These are phyloP conservation scores for Lasiosphaeria hispida DNA, from an alignment of 495 filamentous ascomycete species.

Conservation along the genomic window DNA sequence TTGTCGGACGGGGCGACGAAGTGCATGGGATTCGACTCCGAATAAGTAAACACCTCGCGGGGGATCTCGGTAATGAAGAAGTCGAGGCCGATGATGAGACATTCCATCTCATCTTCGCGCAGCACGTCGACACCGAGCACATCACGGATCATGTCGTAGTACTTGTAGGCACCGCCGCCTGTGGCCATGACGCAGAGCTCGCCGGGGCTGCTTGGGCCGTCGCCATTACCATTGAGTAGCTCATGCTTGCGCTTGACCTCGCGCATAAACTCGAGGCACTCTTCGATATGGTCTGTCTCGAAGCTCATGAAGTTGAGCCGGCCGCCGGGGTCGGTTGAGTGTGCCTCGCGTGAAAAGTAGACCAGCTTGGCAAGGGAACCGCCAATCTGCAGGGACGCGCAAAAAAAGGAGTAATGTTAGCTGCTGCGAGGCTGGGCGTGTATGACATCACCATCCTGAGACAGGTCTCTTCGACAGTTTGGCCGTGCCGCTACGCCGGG, in stretches of 20 bases:
- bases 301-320: slow-evolving; percentile 93
- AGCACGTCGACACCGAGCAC: slow-evolving; percentile 76
- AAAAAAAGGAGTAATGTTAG: slow-evolving; percentile 8
- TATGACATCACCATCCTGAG: slow-evolving; percentile 23
- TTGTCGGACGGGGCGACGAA: slow-evolving; percentile 68
- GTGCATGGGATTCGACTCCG: slow-evolving; percentile 80
- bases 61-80: slow-evolving; percentile 99
- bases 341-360: slow-evolving; percentile 88
- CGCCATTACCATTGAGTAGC: slow-evolving; percentile 57
- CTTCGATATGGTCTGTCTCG: slow-evolving; percentile 88
- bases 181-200: slow-evolving; percentile 90
- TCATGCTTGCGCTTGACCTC: slow-evolving; percentile 76
- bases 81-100: slow-evolving; percentile 92
- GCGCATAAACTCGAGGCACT: slow-evolving; percentile 86
- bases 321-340: slow-evolving; percentile 76
- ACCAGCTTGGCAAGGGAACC: slow-evolving; percentile 94
- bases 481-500: too few species aligned
- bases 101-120: slow-evolving; percentile 98
- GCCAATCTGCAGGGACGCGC: slow-evolving; percentile 68
- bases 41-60: slow-evolving; percentile 93
- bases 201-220: slow-evolving; percentile 34
- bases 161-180: slow-evolving; percentile 93
- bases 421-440: neutral
- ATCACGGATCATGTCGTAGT: slow-evolving; percentile 83
- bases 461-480: neutral